Percentiles rank a stretch among this genome's conserved stretches.
Evolutionary conservation across 2,329 filamentous ascomycete species (phyloP).

Genomic region (Beauveria medogensis): DNA sequence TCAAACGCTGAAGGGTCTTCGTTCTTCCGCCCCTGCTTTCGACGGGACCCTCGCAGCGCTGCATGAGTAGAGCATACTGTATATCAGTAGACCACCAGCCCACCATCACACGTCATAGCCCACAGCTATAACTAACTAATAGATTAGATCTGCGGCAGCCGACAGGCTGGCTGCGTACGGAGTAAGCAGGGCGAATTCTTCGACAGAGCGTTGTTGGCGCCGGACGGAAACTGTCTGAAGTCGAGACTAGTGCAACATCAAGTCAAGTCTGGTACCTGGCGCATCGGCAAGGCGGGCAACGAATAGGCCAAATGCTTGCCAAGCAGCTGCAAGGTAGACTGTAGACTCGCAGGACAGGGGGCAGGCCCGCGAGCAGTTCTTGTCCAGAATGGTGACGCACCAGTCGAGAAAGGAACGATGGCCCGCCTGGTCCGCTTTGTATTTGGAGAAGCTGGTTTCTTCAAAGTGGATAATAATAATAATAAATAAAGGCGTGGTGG

Average conservation of each 20-base stretch:
- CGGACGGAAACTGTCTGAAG: not conserved
- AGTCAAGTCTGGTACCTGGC: not conserved
- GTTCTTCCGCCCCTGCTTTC: not conserved
- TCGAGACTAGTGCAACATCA: not conserved
- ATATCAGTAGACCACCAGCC: not conserved
- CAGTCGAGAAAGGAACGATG: slow-evolving; percentile 2
- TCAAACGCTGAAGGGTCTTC: not conserved
- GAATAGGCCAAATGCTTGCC: not conserved
- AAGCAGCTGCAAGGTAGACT: not conserved
- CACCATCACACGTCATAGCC: not conserved
- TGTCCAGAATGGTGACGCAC: not conserved
- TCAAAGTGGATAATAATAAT: not conserved
- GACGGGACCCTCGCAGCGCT: not conserved
- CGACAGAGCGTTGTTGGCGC: not conserved
- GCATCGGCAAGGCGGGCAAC: not conserved
- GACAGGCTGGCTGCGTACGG: not conserved
- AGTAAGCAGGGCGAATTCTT: not conserved
- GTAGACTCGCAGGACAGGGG: not conserved
- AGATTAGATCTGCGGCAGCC: not conserved
- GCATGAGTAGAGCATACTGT: not conserved
- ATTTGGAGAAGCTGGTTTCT: not conserved
- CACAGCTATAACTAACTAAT: not conserved
- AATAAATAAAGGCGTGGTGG: not conserved
- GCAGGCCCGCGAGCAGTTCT: not conserved
- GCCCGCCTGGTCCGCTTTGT: not conserved